A percentile compares a stretch with the other conserved stretches of the same genome.
Evolutionary conservation across 208 protist species (phyloP).

Genomic region (Histomonas meleagridis): DNA sequence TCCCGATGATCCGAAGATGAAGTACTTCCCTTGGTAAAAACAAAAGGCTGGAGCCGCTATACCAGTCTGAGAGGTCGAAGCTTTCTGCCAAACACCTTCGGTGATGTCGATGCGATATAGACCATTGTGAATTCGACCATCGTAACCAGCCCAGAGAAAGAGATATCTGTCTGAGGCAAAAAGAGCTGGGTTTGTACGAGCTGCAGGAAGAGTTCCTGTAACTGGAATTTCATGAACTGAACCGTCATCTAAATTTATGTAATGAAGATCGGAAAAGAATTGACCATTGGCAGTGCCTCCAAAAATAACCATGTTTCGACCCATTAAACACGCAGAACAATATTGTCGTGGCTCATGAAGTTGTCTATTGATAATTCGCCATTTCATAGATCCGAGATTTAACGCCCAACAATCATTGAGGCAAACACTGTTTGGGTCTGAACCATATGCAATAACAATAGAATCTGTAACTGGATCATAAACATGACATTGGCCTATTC

Average conservation of each 20-base stretch:
- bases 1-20: not conserved
- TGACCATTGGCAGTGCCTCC: not conserved
- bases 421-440: not conserved
- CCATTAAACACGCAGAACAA: not conserved
- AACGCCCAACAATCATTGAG: not conserved
- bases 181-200: not conserved
- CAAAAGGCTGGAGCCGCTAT: not conserved
- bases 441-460: constrained; percentile 23
- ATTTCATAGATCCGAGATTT: not conserved
- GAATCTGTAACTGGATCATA: not conserved
- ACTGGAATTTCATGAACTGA: not conserved
- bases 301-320: not conserved
- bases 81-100: not conserved
- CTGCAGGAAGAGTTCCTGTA: not conserved
- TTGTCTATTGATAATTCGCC: not conserved
- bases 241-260: not conserved
- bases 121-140: not conserved
- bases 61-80: not conserved
- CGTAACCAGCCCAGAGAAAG: not conserved
- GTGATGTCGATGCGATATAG: not conserved
- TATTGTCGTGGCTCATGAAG: not conserved
- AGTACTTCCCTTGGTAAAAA: not conserved
- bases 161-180: not conserved
- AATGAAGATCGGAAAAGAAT: not conserved
- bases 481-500: not conserved